Evolutionary conservation across 768 basidiomycete species (phyloP).

Genomic region (Leccinum uliginosum): DNA sequence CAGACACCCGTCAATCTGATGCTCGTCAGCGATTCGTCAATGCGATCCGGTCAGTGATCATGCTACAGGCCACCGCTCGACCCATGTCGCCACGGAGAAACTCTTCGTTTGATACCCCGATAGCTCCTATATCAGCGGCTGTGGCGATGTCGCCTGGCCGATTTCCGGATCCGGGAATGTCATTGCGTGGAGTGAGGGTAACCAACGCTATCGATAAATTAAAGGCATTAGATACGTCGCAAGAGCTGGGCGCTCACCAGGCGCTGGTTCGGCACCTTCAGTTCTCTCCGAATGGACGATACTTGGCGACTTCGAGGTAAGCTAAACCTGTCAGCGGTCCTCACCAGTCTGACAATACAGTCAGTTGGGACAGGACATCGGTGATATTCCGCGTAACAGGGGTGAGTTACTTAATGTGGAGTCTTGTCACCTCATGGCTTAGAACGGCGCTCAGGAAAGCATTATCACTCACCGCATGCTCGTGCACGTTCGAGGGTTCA

Average conservation of each 20-base stretch:
- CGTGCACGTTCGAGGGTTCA: constrained; percentile 49
- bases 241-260: constrained; percentile 42
- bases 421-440: constrained; percentile 11
- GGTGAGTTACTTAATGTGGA: constrained; percentile 29
- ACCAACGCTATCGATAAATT: constrained; percentile 39
- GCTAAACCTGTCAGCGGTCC: constrained; percentile 5
- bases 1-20: constrained; percentile 23
- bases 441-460: constrained; percentile 31
- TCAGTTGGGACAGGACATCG: constrained; percentile 49
- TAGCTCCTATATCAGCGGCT: constrained; percentile 18
- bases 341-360: constrained; percentile 8
- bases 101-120: constrained; percentile 27
- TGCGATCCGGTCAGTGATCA: constrained; percentile 45
- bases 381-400: constrained; percentile 47
- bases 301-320: constrained; percentile 50
- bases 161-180: constrained; percentile 30
- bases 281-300: constrained; percentile 52
- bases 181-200: constrained; percentile 39
- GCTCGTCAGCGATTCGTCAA: constrained; percentile 37
- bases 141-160: constrained; percentile 28
- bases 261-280: constrained; percentile 52
- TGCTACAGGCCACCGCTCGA: constrained; percentile 34
- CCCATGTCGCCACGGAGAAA: constrained; percentile 29
- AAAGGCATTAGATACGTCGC: constrained; percentile 35
- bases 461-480: constrained; percentile 44